Evolutionary conservation across 2,329 filamentous ascomycete genomes (phyloP).

Genomic region (Diplodia mutila): DNA sequence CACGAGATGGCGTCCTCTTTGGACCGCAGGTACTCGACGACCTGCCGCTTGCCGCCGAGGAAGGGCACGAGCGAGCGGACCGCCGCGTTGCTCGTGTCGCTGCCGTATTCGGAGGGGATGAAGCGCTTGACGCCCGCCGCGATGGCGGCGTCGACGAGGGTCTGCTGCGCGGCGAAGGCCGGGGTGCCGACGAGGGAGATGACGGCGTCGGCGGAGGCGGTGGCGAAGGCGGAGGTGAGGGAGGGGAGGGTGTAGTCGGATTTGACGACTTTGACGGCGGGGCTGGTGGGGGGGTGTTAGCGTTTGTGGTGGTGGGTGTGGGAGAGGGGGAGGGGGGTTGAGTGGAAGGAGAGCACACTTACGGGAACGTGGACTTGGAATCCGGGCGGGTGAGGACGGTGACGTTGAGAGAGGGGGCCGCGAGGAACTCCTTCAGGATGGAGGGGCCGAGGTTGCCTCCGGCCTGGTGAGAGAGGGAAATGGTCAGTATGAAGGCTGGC

Average conservation of each 20-base stretch:
- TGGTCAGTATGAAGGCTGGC: not conserved
- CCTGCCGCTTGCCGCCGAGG: conserved; percentile 54
- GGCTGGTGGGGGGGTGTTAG: not conserved
- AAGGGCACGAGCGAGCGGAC: conserved; percentile 52
- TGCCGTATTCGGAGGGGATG: conserved; percentile 64
- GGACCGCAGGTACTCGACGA: conserved; percentile 57
- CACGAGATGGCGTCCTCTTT: conserved; percentile 55
- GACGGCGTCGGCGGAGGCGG: conserved; percentile 64
- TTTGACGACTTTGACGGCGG: conserved; percentile 40
- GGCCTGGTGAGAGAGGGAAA: conserved; percentile 25
- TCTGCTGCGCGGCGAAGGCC: conserved; percentile 51
- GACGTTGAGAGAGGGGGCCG: conserved; percentile 31
- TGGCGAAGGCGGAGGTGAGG: conserved; percentile 56
- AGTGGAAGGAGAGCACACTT: not conserved
- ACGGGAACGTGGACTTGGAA: conserved; percentile 32
- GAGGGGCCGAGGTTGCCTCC: conserved; percentile 36
- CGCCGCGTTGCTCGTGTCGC: conserved; percentile 44
- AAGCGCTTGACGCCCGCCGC: conserved; percentile 64
- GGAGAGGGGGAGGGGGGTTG: not conserved
- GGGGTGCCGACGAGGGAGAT: conserved; percentile 52
- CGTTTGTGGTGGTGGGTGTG: not conserved
- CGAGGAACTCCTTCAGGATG: conserved; percentile 36
- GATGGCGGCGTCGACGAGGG: conserved; percentile 62
- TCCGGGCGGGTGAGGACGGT: conserved; percentile 37
- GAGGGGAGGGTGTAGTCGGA: conserved; percentile 55